Base-by-base conservation (phyloP, 805 yeast species). In the Saturnispora dispora region DNA sequence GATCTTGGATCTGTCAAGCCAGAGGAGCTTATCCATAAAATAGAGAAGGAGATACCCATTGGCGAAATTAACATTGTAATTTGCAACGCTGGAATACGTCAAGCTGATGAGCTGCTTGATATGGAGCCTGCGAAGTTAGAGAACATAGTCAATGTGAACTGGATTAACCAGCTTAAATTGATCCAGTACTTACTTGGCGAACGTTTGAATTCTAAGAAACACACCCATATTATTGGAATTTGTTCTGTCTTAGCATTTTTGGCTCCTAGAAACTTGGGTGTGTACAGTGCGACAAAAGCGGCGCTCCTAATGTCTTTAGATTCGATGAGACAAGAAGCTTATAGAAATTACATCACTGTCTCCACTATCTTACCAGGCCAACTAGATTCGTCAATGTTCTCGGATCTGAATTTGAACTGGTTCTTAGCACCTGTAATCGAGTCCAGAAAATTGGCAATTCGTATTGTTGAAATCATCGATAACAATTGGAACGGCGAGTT, bases 311-410 rank as follows among this genome's bases (percentile, higher is more conserved):
- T 71, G 56, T 54, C 74, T 8, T 73, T 76, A 54, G 81, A 77
- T 55, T 67, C 76, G 1, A 50, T 78, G 28, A 53, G 68, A 4
- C 67, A 67, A 42, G 83, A 78, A 53, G 49, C 70, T 6, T 60
- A 68, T 0, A 46, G 49, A 1, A 51, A 58, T 10, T 17, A 42
- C 8, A 55, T 77, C 3, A 57, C 70, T 4, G 54, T 71, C 28
- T 63, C 74, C 15, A 59, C 73, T 10, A 72, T 77, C 6, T 53
- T 70, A 2, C 80, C 82, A 0, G 83, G 83, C 2, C 83, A 78
- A 58, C 59, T 78, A 30, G 64, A 69, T 43, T 68, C 79, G 0
- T 60, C 57, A 9, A 76, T 78, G 82, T 78, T 78, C 55, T 55
- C 58, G 2, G 80, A 77, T 55, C 73, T 76, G 8, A 55, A 60